Conservation (phyloP, 2,329 filamentous ascomycete genomes). For the Penicillium sp. region DNA sequence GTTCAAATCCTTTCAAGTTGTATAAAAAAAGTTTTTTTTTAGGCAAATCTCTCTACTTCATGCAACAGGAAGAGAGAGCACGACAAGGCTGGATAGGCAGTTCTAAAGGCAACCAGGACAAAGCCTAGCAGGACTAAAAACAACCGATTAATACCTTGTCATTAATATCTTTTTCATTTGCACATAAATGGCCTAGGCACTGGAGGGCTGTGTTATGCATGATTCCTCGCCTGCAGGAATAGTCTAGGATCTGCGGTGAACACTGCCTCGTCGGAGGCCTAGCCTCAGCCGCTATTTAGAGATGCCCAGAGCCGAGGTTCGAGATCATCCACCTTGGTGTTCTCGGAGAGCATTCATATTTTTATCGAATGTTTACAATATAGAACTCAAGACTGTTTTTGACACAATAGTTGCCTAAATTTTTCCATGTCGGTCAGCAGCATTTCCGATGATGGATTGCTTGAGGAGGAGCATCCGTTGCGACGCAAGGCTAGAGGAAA, state of each 20-base stretch:
- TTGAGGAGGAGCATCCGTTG: not conserved
- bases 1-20: too few relatives aligned
- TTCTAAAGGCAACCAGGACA: too few relatives aligned
- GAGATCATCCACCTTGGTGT: too few relatives aligned
- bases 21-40: too few relatives aligned
- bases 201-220: not conserved
- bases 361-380: not conserved
- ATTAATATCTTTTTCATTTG: not conserved
- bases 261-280: not conserved
- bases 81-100: too few relatives aligned
- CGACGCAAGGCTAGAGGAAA: not conserved
- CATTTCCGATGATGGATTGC: constrained; percentile 2
- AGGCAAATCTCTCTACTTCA: too few relatives aligned
- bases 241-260: not conserved
- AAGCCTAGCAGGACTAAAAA: too few relatives aligned
- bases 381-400: not conserved
- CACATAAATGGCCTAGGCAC: not conserved
- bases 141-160: too few relatives aligned
- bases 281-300: not conserved
- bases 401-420: not conserved
- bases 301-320: not conserved
- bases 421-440: not conserved
- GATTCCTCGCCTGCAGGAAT: not conserved
- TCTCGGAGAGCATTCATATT: too few relatives aligned
- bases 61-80: too few relatives aligned